Base-by-base conservation (phyloP, 1,284 basidiomycete genomes). In the Ustilago tritici region DNA sequence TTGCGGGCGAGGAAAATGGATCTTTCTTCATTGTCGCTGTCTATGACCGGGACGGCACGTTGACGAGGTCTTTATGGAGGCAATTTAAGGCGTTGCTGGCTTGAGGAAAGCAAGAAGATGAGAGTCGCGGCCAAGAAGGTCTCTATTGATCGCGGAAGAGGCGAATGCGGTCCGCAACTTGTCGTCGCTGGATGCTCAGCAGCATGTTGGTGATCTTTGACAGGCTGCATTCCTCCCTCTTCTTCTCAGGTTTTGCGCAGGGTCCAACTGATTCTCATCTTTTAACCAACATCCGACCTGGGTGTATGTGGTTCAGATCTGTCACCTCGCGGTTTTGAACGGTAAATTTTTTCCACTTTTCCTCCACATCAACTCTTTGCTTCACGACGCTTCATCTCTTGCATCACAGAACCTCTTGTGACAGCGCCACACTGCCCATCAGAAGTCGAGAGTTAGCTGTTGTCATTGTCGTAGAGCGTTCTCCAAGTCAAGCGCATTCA, bases 1-100 rank as follows among this genome's bases (percentile, higher is more conserved):
- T 64, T 14, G 57, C 59, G 2, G 70, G 65, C 10, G 65, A 68
- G 19, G 70, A 55, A 2, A 58, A 49, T 23, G 61, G 38, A 23
- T 67, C 63, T 23, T 62, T 64, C 41, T 64, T 72, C 70, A 72
- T 72, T 10, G 38, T 46, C 46, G 35, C 11, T 40, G 52, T 46
- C 43, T 46, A 46, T 19, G n/a, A 19, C 43, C n/a, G 14, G 15
- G 15, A 32, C 31, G 28, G 49, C 28, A 28, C 15, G 23, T 50
- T 14, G 12, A 15, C 12, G 41, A 46, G 40, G 55, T 3, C 8
- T 40, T 38, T 56, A 34, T 19, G n/a, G 49, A 50, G 14, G 49
- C 12, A 6, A 10, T 31, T 3, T 31, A 28, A 15, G 23, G 28
- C 43, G 40, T 38, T 8, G 53, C 34, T 14, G 41, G 11, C 12